Percentiles rank a stretch among this genome's conserved stretches.
These are phyloP conservation scores for Pythium oligandrum DNA, from an alignment of 352 stramenopile genomes.

Conservation along the genomic window DNA sequence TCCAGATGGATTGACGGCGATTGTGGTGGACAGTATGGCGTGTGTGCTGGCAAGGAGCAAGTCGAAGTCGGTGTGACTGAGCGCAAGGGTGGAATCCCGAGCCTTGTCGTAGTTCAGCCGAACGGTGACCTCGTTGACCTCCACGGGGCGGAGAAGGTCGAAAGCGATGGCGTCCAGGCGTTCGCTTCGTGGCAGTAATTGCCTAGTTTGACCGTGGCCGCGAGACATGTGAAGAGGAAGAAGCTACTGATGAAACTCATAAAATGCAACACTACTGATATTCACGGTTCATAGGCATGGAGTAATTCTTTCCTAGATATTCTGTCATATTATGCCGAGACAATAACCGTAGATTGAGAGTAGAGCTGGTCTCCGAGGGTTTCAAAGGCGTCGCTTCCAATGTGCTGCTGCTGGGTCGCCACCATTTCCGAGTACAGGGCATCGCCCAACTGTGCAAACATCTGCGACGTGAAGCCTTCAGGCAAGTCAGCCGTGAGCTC, in stretches of 20 bases:
- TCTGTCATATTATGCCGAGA: too few relatives aligned
- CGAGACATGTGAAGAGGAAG: too few relatives aligned
- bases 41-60: conserved; percentile 69
- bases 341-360: conserved; percentile 16
- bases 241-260: too few relatives aligned
- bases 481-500: conserved; percentile 43
- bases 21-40: conserved; percentile 36
- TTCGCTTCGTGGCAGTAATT: conserved; percentile 37
- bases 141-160: conserved; percentile 52
- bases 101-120: conserved; percentile 56
- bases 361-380: conserved; percentile 29
- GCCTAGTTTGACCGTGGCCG: conserved; percentile 11
- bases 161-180: conserved; percentile 42
- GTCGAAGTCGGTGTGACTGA: conserved; percentile 44
- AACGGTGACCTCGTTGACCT: conserved; percentile 68
- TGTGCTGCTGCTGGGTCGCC: conserved; percentile 31
- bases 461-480: conserved; percentile 63
- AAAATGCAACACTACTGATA: too few relatives aligned
- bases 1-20: neutral
- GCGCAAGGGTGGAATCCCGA: conserved; percentile 69
- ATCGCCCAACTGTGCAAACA: conserved; percentile 67
- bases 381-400: neutral
- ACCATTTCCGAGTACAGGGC: conserved; percentile 69
- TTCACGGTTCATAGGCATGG: too few relatives aligned
- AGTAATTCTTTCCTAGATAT: too few relatives aligned